Percentiles rank a stretch among this genome's conserved stretches.
Evolutionary conservation across 2,329 filamentous ascomycete species (phyloP).

Genomic region (Aspergillus spinulosporus): DNA sequence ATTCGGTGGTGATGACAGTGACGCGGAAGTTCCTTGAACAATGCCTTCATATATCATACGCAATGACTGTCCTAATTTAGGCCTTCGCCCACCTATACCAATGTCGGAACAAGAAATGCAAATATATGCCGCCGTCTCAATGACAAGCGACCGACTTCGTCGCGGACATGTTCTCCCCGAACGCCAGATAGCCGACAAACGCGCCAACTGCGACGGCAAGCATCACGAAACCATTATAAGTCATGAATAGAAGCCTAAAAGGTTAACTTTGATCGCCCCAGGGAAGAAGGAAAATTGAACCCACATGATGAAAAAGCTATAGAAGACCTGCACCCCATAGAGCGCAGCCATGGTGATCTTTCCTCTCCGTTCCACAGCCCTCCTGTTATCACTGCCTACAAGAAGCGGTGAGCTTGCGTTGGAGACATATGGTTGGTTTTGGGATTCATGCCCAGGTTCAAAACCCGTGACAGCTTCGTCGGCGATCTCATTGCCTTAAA

Average conservation of each 20-base stretch:
- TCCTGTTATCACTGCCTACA: conserved; percentile 69
- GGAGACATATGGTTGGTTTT: conserved; percentile 23
- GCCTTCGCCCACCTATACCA: not conserved
- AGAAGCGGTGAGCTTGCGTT: conserved; percentile 69
- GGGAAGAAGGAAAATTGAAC: conserved; percentile 42
- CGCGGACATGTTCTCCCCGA: conserved; percentile 68
- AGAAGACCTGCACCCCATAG: conserved; percentile 94
- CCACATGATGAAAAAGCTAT: conserved; percentile 99
- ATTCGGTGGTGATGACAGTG: conserved; percentile 60
- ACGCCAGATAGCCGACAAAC: conserved; percentile 82
- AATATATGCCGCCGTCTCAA: conserved; percentile 45
- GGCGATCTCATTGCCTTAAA: conserved; percentile 39
- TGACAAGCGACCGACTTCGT: conserved; percentile 92
- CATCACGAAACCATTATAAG: conserved; percentile 99
- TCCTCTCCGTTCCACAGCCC: conserved; percentile 62
- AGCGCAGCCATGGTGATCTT: conserved; percentile 78
- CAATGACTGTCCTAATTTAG: conserved; percentile 1
- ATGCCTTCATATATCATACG: conserved; percentile 1
- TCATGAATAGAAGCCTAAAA: conserved; percentile 94
- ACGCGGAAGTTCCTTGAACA: conserved; percentile 50
- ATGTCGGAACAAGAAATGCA: not conserved
- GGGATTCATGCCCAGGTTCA: not conserved
- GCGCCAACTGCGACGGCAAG: conserved; percentile 83
- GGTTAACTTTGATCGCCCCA: conserved; percentile 5
- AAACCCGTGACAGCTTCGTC: conserved; percentile 30